phyloP scores from a whole-genome alignment of 176 grass and related monocot species.

The Aegilops longissima region DNA sequence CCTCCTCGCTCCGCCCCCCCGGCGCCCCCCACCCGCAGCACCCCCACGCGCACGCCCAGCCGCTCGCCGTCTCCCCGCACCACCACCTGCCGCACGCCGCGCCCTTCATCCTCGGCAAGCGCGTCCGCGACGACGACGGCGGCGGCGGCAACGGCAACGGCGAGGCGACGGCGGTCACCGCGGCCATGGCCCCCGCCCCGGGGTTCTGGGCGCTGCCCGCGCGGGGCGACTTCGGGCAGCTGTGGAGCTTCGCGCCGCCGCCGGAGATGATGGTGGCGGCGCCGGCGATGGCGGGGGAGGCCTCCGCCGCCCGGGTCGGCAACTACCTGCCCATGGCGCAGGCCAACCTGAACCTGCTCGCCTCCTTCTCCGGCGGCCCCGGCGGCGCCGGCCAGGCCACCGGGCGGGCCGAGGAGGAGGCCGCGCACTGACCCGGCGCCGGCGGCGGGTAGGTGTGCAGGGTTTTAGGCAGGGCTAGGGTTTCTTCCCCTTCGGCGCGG shows the following conservation, averaged over 20 bases:
- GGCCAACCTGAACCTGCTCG: slow-evolving; percentile 91
- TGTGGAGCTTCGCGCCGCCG: slow-evolving; percentile 81
- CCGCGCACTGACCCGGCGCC: slow-evolving; percentile 32
- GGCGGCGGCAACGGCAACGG: neutral
- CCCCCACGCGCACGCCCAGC: neutral
- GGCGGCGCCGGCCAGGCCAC: slow-evolving; percentile 8
- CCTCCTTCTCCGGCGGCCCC: slow-evolving; percentile 63
- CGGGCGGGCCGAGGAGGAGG: slow-evolving; percentile 50
- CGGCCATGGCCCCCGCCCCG: neutral
- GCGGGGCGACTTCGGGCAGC: slow-evolving; percentile 65
- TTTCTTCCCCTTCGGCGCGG: slow-evolving; percentile 20
- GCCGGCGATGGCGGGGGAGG: slow-evolving; percentile 52
- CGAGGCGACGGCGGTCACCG: neutral
- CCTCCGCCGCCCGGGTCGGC: slow-evolving; percentile 80
- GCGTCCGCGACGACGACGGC: slow-evolving; percentile 28
- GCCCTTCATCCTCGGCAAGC: slow-evolving; percentile 88
- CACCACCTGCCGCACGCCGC: slow-evolving; percentile 28
- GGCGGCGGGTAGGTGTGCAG: slow-evolving; percentile 7
- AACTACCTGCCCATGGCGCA: slow-evolving; percentile 89
- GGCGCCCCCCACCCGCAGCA: neutral
- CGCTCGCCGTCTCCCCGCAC: neutral
- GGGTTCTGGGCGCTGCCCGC: slow-evolving; percentile 81
- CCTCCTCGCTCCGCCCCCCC: slow-evolving; percentile 9
- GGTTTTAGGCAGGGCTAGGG: slow-evolving; percentile 51
- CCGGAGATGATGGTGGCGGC: slow-evolving; percentile 68